Base-by-base conservation (phyloP, 306 rosid genomes). In the Sphenostylis stenocarpa region DNA sequence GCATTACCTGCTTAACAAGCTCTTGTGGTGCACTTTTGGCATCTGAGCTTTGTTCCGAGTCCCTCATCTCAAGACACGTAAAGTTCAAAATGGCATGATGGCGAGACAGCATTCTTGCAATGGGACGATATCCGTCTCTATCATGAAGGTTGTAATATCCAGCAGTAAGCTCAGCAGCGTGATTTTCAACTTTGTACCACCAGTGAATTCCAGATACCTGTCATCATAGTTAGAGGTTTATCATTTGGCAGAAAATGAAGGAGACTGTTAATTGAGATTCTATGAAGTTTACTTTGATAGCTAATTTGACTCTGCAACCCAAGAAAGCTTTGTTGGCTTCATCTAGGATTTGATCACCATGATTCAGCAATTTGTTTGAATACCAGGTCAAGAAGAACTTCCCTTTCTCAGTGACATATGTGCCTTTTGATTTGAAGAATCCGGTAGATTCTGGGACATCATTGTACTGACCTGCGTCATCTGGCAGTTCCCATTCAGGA, bases 151-250 rank as follows among this genome's bases (percentile, higher is more conserved):
- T 94, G 83, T 91, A 94, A 72, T 86, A 94, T 76, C 93, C 95
- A 48, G 97, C 87, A 4, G 97, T 90, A 65, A 94, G 90, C 85
- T 91, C 97, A 6, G 91, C 97, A 16, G 97, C 97, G 63, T 94
- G 96, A 73, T 38, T 84, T 55, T 76, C 87, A 9, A 71, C 78
- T 84, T 71, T 78, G 65, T 90, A 91, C 96, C 96, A 94, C 97
- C 98, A 91, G 80, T 94, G 96, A 74, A 94, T 90, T 85, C 97
- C 97, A 5, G 95, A 84, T 34, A 94, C 96, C 98, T 90, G 65
- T 79, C 15, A 72, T 49, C 49, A 79, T 51, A 29, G 79, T 68
- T 43, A 77, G 75, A 43, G 60, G 29, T 23, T 47, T 65, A 26
- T 70, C 31, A 68, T 47, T 77, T 65, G 57, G 53, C 5, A 43